Percentiles rank a stretch among this genome's conserved stretches.
These are phyloP conservation scores for Zygosaccharomyces rouxii DNA, from an alignment of 805 yeast species.

Conservation along the genomic window DNA sequence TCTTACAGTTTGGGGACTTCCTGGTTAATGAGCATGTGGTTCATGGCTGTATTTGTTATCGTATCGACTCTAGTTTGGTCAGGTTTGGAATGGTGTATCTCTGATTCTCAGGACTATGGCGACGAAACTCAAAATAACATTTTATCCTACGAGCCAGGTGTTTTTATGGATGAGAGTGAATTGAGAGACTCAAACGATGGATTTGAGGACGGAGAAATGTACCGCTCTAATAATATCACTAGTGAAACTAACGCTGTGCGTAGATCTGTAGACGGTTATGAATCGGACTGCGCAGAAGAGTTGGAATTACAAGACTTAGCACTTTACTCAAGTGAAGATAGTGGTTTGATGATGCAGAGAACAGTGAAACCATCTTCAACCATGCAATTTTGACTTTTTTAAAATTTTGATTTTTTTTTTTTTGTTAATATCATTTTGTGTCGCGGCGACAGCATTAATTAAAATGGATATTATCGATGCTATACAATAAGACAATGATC, in stretches of 20 bases:
- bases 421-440: constrained; percentile 8
- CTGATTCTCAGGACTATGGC: constrained; percentile 12
- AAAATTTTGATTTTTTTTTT: neutral
- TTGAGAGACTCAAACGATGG: neutral
- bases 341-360: constrained; percentile 13
- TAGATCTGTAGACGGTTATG: constrained; percentile 1
- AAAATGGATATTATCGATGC: neutral
- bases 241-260: neutral
- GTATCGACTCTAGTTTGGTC: constrained; percentile 31
- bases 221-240: neutral
- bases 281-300: constrained; percentile 11
- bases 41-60: constrained; percentile 19
- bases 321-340: constrained; percentile 18
- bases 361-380: constrained; percentile 25
- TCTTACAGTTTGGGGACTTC: constrained; percentile 23
- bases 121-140: constrained; percentile 14
- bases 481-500: neutral
- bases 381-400: constrained; percentile 20
- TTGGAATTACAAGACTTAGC: constrained; percentile 25
- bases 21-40: constrained; percentile 27
- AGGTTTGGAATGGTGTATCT: constrained; percentile 35
- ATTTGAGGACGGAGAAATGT: neutral
- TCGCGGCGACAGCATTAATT: neutral
- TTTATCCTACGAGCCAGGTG: constrained; percentile 15
- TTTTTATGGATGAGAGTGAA: constrained; percentile 9